Evolutionary conservation across 805 yeast species (phyloP).

Genomic region (Kregervanrija pseudodelftensis): DNA sequence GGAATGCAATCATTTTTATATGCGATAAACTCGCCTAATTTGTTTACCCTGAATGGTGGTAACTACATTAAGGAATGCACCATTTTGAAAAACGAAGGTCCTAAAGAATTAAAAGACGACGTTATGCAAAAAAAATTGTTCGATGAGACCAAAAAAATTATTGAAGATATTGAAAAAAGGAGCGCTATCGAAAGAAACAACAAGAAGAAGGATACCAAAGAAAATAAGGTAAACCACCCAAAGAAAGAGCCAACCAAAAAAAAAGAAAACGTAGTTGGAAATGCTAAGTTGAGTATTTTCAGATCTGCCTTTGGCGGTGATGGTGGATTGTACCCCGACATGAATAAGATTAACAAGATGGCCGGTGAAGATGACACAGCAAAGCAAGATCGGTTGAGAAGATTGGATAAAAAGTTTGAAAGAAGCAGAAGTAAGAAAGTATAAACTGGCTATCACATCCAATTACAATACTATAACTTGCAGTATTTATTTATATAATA

Average conservation of each 20-base stretch:
- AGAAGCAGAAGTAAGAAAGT: constrained; percentile 1
- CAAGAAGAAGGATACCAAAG: constrained; percentile 4
- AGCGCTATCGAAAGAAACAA: constrained; percentile 62
- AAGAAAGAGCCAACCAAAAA: not conserved
- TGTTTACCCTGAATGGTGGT: constrained; percentile 57
- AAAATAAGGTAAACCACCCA: not conserved
- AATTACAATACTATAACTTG: not conserved
- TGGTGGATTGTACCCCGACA: constrained; percentile 7
- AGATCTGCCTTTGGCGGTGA: constrained; percentile 18
- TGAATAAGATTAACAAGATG: constrained; percentile 2
- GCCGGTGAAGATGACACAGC: constrained; percentile 6
- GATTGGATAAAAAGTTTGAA: constrained; percentile 20
- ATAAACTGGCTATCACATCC: not conserved
- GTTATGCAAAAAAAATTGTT: constrained; percentile 55
- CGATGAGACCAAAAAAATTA: constrained; percentile 51
- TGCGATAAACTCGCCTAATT: constrained; percentile 66
- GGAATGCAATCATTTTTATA: constrained; percentile 77
- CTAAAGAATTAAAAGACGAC: constrained; percentile 56
- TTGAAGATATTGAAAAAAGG: constrained; percentile 57
- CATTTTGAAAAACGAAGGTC: constrained; percentile 39
- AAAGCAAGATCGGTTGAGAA: constrained; percentile 13
- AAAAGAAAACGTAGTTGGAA: not conserved
- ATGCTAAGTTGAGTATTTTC: constrained; percentile 16
- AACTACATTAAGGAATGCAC: constrained; percentile 69
- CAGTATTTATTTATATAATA: not conserved